A percentile compares a stretch with the other conserved stretches of the same genome.
Conservation (phyloP, 2,329 filamentous ascomycete genomes). For the Penicillium sp. region DNA sequence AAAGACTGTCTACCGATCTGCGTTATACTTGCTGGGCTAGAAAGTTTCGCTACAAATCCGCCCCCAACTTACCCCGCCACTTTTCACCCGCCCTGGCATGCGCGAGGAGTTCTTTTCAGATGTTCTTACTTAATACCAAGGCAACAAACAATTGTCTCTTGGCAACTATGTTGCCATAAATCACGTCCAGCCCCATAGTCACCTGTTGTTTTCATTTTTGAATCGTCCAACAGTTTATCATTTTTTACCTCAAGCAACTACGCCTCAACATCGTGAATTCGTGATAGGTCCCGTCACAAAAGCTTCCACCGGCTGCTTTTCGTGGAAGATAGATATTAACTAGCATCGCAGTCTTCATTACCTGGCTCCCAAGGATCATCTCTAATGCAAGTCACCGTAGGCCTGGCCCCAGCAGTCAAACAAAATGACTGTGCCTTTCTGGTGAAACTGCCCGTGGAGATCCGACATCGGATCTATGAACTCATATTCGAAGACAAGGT, state of each 20-base stretch:
- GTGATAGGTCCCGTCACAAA: background rate
- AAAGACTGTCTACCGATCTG: background rate
- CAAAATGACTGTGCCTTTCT: background rate
- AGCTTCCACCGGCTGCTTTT: background rate
- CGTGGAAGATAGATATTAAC: background rate
- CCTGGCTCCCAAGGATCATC: background rate
- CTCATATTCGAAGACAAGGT: background rate
- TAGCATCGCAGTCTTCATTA: background rate
- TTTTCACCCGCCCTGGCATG: background rate
- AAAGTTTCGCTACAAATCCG: background rate
- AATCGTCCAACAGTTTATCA: background rate
- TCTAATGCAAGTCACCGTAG: background rate
- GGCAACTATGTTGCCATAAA: background rate
- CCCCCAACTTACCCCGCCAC: constrained; percentile 1
- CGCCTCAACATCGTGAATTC: background rate
- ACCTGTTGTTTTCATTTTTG: background rate
- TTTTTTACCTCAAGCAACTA: background rate
- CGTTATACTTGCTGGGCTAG: no score
- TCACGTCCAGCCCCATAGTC: background rate
- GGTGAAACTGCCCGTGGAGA: constrained; percentile 15
- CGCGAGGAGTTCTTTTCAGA: background rate
- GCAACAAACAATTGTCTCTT: background rate
- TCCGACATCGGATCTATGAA: constrained; percentile 37
- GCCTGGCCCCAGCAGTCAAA: background rate
- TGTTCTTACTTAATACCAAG: background rate